These are phyloP conservation scores for Aspergillus pseudotamarii DNA, from an alignment of 2,329 filamentous ascomycete species.

Conservation along the genomic window DNA sequence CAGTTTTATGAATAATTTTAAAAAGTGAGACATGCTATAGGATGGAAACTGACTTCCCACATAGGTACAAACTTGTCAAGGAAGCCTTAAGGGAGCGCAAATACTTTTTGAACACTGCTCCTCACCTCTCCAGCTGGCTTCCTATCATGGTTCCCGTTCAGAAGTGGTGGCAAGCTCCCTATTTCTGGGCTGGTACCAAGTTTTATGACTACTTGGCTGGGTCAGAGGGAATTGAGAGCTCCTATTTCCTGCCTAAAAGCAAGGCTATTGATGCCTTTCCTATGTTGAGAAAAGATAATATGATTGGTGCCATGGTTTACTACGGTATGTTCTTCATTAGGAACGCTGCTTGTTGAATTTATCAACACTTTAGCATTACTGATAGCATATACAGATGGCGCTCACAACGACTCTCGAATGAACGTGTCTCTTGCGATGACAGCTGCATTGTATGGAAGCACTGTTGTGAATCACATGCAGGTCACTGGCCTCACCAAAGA, in stretches of 20 bases:
- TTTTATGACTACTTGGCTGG: conserved; percentile 84
- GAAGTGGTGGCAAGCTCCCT: conserved; percentile 81
- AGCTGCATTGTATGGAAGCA: conserved; percentile 81
- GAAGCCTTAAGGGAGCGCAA: conserved; percentile 81
- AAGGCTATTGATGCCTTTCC: conserved; percentile 86
- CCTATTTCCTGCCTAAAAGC: conserved; percentile 83
- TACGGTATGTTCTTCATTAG: conserved; percentile 58
- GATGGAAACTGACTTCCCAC: conserved; percentile 7
- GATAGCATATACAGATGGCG: conserved; percentile 62
- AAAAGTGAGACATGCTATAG: not conserved
- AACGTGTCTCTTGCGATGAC: conserved; percentile 88
- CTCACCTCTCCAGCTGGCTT: conserved; percentile 77
- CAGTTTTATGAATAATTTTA: conserved; percentile 24
- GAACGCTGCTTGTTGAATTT: not conserved
- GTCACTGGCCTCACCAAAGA: conserved; percentile 78
- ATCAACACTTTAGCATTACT: conserved; percentile 11
- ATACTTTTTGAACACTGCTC: conserved; percentile 81
- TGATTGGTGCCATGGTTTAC: conserved; percentile 83
- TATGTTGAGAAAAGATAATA: conserved; percentile 78
- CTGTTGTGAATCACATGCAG: conserved; percentile 80
- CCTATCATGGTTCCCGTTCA: conserved; percentile 83
- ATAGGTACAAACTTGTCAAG: conserved; percentile 69
- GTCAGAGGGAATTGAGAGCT: conserved; percentile 83
- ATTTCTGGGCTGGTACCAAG: conserved; percentile 73
- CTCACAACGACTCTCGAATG: conserved; percentile 91